Evolutionary conservation across 768 basidiomycete species (phyloP).

Genomic region (Kwoniella heveanensis): DNA sequence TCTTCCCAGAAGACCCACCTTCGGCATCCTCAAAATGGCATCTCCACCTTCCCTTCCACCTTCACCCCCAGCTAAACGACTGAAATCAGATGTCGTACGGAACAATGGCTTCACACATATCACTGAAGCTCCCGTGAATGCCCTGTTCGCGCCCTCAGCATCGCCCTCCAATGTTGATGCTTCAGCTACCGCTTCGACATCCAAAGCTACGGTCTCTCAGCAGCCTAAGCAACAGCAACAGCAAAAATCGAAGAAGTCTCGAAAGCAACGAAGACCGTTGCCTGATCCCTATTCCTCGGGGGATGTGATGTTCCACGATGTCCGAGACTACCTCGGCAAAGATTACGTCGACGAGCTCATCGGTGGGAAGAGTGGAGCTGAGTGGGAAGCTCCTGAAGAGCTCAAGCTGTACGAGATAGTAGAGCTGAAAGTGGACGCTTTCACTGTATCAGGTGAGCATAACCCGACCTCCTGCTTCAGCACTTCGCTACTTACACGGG

Average conservation of each 20-base stretch:
- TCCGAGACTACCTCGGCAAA: constrained; percentile 67
- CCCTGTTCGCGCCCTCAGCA: constrained; percentile 7
- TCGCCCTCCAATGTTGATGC: not conserved
- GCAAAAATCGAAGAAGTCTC: constrained; percentile 24
- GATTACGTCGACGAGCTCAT: constrained; percentile 63
- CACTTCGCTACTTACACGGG: too few relatives aligned
- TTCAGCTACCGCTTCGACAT: not conserved
- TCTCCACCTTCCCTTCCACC: constrained; percentile 10
- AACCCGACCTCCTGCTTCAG: too few relatives aligned
- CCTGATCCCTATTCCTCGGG: constrained; percentile 71
- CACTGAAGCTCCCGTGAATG: constrained; percentile 36
- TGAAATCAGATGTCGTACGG: constrained; percentile 23
- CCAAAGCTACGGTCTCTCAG: not conserved
- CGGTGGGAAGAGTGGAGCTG: constrained; percentile 58
- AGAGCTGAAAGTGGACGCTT: constrained; percentile 70
- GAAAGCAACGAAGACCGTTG: constrained; percentile 56
- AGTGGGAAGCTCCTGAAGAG: constrained; percentile 60
- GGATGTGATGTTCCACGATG: constrained; percentile 75
- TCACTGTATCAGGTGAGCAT: constrained; percentile 62
- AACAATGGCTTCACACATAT: constrained; percentile 20
- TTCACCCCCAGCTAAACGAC: constrained; percentile 37
- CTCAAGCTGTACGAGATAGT: constrained; percentile 62
- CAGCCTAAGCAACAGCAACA: constrained; percentile 1
- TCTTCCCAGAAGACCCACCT: not conserved
- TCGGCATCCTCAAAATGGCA: constrained; percentile 25